Conservation (phyloP, 2,329 filamentous ascomycete species). For the Xylaria sp. region DNA sequence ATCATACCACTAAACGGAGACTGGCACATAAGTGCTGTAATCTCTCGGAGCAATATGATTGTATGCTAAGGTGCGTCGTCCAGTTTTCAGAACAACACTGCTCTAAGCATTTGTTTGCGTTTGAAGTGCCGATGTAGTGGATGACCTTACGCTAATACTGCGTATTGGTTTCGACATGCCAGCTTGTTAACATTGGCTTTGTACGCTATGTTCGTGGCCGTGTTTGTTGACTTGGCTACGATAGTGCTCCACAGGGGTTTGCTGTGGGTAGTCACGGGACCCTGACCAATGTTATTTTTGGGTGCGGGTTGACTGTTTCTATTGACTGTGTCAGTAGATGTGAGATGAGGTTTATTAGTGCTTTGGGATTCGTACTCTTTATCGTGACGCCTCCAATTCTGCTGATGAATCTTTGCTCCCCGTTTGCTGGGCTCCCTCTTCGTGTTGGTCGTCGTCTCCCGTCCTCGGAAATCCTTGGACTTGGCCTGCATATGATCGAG, state of each 20-base stretch:
- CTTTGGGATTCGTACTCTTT: slow-evolving; percentile 1
- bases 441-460: neutral
- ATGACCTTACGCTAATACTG: neutral
- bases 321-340: neutral
- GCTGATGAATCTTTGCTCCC: neutral
- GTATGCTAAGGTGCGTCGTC: neutral
- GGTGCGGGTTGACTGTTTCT: neutral
- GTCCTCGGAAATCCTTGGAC: neutral
- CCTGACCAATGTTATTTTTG: neutral
- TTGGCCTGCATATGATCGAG: slow-evolving; percentile 18
- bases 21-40: neutral
- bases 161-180: neutral
- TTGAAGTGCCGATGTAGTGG: neutral
- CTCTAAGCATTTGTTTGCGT: neutral
- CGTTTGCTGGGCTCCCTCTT: neutral
- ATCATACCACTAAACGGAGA: neutral
- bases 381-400: neutral
- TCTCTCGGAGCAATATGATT: neutral
- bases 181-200: neutral
- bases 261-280: neutral
- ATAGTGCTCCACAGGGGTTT: slow-evolving; percentile 1
- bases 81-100: neutral
- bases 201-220: neutral
- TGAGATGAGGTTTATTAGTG: neutral
- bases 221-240: neutral